Conservation (phyloP, 352 stramenopile genomes). For the Phytophthora idaei region DNA sequence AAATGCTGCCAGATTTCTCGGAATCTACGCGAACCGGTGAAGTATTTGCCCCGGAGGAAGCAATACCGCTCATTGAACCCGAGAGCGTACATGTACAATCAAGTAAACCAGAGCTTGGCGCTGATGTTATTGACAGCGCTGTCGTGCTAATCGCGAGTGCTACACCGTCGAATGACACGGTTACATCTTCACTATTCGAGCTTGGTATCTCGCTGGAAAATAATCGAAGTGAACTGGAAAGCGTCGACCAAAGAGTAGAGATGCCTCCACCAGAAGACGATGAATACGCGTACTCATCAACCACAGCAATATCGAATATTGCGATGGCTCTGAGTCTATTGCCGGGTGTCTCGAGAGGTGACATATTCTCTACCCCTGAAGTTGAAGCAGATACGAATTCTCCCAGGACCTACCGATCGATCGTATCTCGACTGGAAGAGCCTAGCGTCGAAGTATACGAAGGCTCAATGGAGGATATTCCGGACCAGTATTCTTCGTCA, state of each 20-base stretch:
- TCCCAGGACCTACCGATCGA: slow-evolving; percentile 16
- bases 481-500: not conserved
- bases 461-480: not conserved
- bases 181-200: slow-evolving; percentile 5
- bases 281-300: slow-evolving; percentile 37
- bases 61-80: slow-evolving; percentile 6
- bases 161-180: not conserved
- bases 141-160: not conserved
- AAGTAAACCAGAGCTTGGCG: not conserved
- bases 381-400: slow-evolving; percentile 1
- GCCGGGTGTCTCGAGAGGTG: slow-evolving; percentile 19
- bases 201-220: slow-evolving; percentile 6
- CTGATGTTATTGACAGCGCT: not conserved
- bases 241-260: slow-evolving; percentile 6
- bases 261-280: slow-evolving; percentile 15
- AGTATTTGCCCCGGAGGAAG: slow-evolving; percentile 5
- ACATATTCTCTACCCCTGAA: slow-evolving; percentile 6
- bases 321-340: slow-evolving; percentile 37
- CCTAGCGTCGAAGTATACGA: not conserved
- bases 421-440: slow-evolving; percentile 2
- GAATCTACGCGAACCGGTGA: slow-evolving; percentile 10
- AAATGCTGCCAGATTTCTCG: slow-evolving; percentile 39
- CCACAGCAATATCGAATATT: slow-evolving; percentile 26
- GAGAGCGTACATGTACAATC: not conserved
- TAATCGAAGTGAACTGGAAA: slow-evolving; percentile 5